These are phyloP conservation scores for Linnemannia zychae DNA, from an alignment of 192 early-diverging fungal species.

Conservation along the genomic window DNA sequence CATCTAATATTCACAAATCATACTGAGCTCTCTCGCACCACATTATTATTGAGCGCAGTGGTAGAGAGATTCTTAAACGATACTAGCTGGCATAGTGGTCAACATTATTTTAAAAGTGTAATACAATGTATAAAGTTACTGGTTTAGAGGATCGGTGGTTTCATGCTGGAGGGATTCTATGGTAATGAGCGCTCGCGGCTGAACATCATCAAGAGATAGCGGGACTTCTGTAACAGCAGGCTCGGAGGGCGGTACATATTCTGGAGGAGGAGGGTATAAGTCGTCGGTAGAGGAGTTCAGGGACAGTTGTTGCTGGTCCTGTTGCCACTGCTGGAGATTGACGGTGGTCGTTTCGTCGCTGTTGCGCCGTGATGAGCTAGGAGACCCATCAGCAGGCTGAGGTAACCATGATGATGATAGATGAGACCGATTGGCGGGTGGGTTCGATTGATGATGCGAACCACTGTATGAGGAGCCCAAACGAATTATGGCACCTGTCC, in stretches of 20 bases:
- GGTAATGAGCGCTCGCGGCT: not conserved
- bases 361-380: not conserved
- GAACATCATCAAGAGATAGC: not conserved
- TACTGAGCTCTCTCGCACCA: not conserved
- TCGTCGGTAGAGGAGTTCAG: not conserved
- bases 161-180: not conserved
- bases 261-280: not conserved
- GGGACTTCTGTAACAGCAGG: not conserved
- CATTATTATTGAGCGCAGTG: not conserved
- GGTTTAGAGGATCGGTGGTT: not conserved
- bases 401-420: not conserved
- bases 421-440: not conserved
- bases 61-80: not conserved
- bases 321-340: not conserved
- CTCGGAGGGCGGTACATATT: not conserved
- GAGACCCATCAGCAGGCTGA: not conserved
- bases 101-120: not conserved
- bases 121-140: not conserved
- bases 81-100: not conserved
- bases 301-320: not conserved
- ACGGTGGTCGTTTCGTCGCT: not conserved
- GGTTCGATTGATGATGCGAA: not conserved
- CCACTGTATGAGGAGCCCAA: not conserved
- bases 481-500: constrained; percentile 32
- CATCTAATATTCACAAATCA: constrained; percentile 55